Evolutionary conservation across 495 filamentous ascomycete species (phyloP).

Genomic region (Neurospora discreta): DNA sequence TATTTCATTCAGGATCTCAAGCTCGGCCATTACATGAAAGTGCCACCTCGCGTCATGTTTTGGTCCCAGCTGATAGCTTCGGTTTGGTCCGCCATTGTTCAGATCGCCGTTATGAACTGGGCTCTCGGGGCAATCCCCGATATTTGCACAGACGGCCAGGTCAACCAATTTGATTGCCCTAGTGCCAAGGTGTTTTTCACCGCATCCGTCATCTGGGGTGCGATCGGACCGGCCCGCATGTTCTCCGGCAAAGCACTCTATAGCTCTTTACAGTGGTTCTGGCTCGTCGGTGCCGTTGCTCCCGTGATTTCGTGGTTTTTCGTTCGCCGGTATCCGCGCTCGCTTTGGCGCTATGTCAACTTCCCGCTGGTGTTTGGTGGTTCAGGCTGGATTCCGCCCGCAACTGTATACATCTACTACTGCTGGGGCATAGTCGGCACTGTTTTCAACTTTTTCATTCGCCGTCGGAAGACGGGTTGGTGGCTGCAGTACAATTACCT

Average conservation of each 20-base stretch:
- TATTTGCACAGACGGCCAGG: slow-evolving; percentile 46
- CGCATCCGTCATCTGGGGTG: slow-evolving; percentile 41
- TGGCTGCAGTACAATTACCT: slow-evolving; percentile 75
- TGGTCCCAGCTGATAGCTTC: slow-evolving; percentile 54
- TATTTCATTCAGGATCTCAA: slow-evolving; percentile 40
- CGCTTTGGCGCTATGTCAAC: slow-evolving; percentile 46
- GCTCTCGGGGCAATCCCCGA: slow-evolving; percentile 49
- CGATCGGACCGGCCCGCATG: slow-evolving; percentile 41
- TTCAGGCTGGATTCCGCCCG: slow-evolving; percentile 50
- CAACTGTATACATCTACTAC: slow-evolving; percentile 54
- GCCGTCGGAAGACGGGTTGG: slow-evolving; percentile 53
- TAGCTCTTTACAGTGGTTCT: slow-evolving; percentile 55
- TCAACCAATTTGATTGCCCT: slow-evolving; percentile 51
- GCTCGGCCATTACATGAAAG: slow-evolving; percentile 62
- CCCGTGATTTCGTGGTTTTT: slow-evolving; percentile 50
- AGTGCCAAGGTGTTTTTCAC: slow-evolving; percentile 56
- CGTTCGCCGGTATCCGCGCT: slow-evolving; percentile 48
- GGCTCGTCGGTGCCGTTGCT: slow-evolving; percentile 49
- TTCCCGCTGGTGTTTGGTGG: slow-evolving; percentile 60
- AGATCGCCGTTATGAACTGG: slow-evolving; percentile 56
- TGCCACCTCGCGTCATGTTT: slow-evolving; percentile 55
- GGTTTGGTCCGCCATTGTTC: slow-evolving; percentile 51
- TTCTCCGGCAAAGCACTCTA: slow-evolving; percentile 55
- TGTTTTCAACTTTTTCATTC: slow-evolving; percentile 55
- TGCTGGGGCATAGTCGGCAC: slow-evolving; percentile 59